phyloP scores from a whole-genome alignment of 768 basidiomycete species.

The Termitomyces sp. region DNA sequence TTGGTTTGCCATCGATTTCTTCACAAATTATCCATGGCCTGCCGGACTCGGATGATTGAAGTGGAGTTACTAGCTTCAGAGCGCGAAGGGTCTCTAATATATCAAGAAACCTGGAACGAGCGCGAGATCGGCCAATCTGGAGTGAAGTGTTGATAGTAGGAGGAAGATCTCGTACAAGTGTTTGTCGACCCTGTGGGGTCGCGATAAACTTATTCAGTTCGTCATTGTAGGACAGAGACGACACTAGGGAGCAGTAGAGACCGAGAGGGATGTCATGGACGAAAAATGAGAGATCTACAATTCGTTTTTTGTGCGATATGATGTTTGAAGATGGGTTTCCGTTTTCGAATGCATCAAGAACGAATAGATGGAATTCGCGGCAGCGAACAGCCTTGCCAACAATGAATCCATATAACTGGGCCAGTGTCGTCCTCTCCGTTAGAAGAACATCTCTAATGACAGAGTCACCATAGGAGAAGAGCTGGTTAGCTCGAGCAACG shows the following conservation, averaged over 20 bases:
- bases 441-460: conserved; percentile 58
- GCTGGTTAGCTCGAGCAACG: conserved; percentile 38
- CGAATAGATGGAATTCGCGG: conserved; percentile 56
- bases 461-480: conserved; percentile 48
- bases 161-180: conserved; percentile 50
- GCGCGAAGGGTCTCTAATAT: conserved; percentile 53
- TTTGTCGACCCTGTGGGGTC: conserved; percentile 42
- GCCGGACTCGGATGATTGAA: conserved; percentile 38
- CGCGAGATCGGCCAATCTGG: conserved; percentile 53
- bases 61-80: conserved; percentile 56
- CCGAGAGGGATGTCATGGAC: conserved; percentile 59
- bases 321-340: conserved; percentile 34
- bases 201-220: conserved; percentile 49
- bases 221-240: conserved; percentile 50
- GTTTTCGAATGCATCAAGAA: conserved; percentile 42
- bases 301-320: conserved; percentile 46
- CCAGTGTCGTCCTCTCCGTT: conserved; percentile 65
- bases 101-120: conserved; percentile 57
- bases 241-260: conserved; percentile 61
- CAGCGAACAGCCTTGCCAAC: conserved; percentile 62
- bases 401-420: conserved; percentile 72
- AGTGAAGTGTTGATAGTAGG: conserved; percentile 41
- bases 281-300: conserved; percentile 59
- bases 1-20: conserved; percentile 37
- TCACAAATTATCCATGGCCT: conserved; percentile 42